Base-by-base conservation (phyloP, 805 yeast genomes). In the Candida odintsovae region DNA sequence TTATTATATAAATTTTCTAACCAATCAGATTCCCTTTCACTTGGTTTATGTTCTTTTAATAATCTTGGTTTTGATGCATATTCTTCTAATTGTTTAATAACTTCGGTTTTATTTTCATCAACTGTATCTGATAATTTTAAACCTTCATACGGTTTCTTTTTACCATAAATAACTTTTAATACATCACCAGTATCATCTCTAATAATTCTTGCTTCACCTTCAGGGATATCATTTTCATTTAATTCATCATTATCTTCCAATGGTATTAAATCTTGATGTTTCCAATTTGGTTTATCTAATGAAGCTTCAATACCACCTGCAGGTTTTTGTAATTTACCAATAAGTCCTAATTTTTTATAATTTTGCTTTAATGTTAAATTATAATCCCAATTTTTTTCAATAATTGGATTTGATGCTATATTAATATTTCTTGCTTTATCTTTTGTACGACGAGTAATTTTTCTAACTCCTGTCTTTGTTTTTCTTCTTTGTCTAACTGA, bases 301-400 rank as follows among this genome's bases (percentile, higher is more conserved):
- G 74, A 70, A 46, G 76, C 76, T 59, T 88, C 95, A n/a, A 66
- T 68, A 41, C 97, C 97, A 49, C 97, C 98, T 1, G 95, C 80
- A 1, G 80, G 72, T 16, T 66, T 69, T 22, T 85, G 84, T 33
- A 90, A 65, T 54, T 80, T 79, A 11, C 86, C 73, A 33, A 80
- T 71, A 44, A 94, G 71, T 3, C 99, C 99, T 25, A 94, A 68
- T 52, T 73, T 79, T 56, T 83, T 82, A 68, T 94, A 92, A 65
- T 94, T 94, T 63, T 94, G 98, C 44, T 80, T 75, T 50, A 90
- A 69, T 0, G 98, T 90, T 47, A 83, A 72, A 12, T 77, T 76
- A 49, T 81, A 77, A 66, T 94, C 96, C 99, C 99, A 94, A 64
- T 90, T 77, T 29, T 80, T 86, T 5, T 89, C 95, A 36, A 94